phyloP scores from a whole-genome alignment of 75 land plant species.

The Sequoia sempervirens region DNA sequence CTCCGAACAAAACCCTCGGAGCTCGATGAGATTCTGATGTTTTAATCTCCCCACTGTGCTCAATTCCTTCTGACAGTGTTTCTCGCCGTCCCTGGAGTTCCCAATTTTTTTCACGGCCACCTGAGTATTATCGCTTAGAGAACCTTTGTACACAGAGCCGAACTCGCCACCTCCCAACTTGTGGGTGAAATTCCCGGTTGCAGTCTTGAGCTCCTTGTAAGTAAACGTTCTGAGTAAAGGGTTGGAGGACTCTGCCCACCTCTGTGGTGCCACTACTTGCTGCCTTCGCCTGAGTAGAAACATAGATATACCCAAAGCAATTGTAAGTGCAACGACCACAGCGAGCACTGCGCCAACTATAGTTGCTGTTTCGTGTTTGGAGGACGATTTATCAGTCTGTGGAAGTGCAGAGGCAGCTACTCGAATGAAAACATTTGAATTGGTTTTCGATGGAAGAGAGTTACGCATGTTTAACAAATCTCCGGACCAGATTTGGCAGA shows the following conservation, averaged over 20 bases:
- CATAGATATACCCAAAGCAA: not conserved
- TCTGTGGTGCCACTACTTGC: not conserved
- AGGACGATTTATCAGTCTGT: not conserved
- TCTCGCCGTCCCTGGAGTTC: constrained; percentile 48
- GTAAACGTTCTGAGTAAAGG: constrained; percentile 19
- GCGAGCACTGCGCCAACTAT: not conserved
- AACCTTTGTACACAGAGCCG: constrained; percentile 67
- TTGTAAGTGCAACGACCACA: not conserved
- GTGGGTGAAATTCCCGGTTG: constrained; percentile 58
- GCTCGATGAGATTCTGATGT: constrained; percentile 57
- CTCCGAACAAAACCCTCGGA: constrained; percentile 63
- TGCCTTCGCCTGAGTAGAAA: not conserved
- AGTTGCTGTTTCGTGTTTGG: not conserved
- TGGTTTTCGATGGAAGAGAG: not conserved
- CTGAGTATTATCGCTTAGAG: constrained; percentile 27
- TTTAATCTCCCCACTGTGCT: constrained; percentile 46
- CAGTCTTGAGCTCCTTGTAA: constrained; percentile 39
- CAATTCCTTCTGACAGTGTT: constrained; percentile 58
- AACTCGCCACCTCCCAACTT: constrained; percentile 63
- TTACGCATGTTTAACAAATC: constrained; percentile 26
- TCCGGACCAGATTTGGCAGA: constrained; percentile 44
- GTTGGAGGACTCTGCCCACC: not conserved
- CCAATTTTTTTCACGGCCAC: constrained; percentile 78
- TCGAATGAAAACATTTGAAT: constrained; percentile 7
- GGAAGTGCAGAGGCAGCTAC: constrained; percentile 7